A percentile compares a stretch with the other conserved stretches of the same genome.
These are phyloP conservation scores for Camptophora hylomeconis DNA, from an alignment of 2,329 filamentous ascomycete genomes.

Conservation along the genomic window DNA sequence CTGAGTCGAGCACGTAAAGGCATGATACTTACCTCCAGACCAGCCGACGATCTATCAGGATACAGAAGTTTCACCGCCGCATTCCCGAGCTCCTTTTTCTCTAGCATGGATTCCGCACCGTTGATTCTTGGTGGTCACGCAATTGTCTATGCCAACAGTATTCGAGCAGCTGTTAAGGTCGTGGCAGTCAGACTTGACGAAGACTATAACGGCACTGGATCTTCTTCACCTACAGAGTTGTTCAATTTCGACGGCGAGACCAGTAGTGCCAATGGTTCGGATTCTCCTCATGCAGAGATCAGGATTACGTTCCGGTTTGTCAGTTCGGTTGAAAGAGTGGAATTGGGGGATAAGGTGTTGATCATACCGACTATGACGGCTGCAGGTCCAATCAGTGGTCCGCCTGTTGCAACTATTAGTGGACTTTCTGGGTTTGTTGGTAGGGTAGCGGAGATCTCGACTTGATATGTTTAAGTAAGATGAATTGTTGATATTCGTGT, in stretches of 20 bases:
- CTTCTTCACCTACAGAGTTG: slow-evolving; percentile 26
- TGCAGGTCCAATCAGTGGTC: slow-evolving; percentile 34
- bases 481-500: no score
- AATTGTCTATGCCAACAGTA: slow-evolving; percentile 77
- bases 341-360: slow-evolving; percentile 42
- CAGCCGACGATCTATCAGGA: slow-evolving; percentile 1
- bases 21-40: slow-evolving; percentile 13
- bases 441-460: slow-evolving; percentile 24
- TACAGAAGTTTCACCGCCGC: slow-evolving; percentile 35
- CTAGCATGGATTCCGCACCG: slow-evolving; percentile 31
- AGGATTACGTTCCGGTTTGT: slow-evolving; percentile 45
- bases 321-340: slow-evolving; percentile 43
- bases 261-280: slow-evolving; percentile 10
- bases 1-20: slow-evolving; percentile 16
- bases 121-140: slow-evolving; percentile 42
- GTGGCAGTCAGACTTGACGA: slow-evolving; percentile 37
- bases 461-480: no score
- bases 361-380: slow-evolving; percentile 46
- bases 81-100: slow-evolving; percentile 50
- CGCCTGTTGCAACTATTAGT: slow-evolving; percentile 34
- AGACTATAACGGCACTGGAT: slow-evolving; percentile 18
- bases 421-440: slow-evolving; percentile 50
- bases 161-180: slow-evolving; percentile 68
- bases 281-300: slow-evolving; percentile 19
- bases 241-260: slow-evolving; percentile 28